These are phyloP conservation scores for Blumeriella jaapii DNA, from an alignment of 2,329 filamentous ascomycete genomes.

Conservation along the genomic window DNA sequence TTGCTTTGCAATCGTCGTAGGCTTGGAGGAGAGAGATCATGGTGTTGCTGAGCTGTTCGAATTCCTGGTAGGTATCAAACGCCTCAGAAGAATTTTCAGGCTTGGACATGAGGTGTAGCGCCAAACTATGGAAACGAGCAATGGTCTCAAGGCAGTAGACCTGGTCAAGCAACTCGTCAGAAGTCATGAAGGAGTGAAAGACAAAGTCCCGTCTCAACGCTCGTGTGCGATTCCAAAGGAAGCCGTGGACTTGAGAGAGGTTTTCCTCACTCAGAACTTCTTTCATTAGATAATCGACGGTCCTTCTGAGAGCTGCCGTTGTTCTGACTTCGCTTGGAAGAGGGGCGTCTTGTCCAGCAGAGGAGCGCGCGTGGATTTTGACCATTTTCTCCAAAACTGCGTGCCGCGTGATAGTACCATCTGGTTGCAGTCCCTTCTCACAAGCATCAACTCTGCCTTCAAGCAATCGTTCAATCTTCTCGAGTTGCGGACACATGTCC, in stretches of 20 bases:
- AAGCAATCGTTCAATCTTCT: slow-evolving; percentile 50
- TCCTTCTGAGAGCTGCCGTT: slow-evolving; percentile 43
- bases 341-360: slow-evolving; percentile 55
- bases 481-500: slow-evolving; percentile 59
- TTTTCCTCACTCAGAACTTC: slow-evolving; percentile 44
- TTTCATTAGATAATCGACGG: slow-evolving; percentile 52
- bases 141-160: slow-evolving; percentile 56
- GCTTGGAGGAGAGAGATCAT: slow-evolving; percentile 53
- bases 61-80: slow-evolving; percentile 56
- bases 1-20: slow-evolving; percentile 53
- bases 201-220: slow-evolving; percentile 58
- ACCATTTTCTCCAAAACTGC: slow-evolving; percentile 46
- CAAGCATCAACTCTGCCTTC: slow-evolving; percentile 45
- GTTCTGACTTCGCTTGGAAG: slow-evolving; percentile 58
- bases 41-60: slow-evolving; percentile 55
- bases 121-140: slow-evolving; percentile 53
- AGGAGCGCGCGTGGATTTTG: slow-evolving; percentile 55
- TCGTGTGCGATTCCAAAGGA: slow-evolving; percentile 57
- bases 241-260: slow-evolving; percentile 46
- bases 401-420: slow-evolving; percentile 31
- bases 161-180: slow-evolving; percentile 42
- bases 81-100: slow-evolving; percentile 44
- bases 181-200: slow-evolving; percentile 49
- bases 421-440: slow-evolving; percentile 36
- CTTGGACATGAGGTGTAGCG: slow-evolving; percentile 50